These are phyloP conservation scores for Lathyrus oleraceus DNA, from an alignment of 306 rosid genomes.

Conservation along the genomic window DNA sequence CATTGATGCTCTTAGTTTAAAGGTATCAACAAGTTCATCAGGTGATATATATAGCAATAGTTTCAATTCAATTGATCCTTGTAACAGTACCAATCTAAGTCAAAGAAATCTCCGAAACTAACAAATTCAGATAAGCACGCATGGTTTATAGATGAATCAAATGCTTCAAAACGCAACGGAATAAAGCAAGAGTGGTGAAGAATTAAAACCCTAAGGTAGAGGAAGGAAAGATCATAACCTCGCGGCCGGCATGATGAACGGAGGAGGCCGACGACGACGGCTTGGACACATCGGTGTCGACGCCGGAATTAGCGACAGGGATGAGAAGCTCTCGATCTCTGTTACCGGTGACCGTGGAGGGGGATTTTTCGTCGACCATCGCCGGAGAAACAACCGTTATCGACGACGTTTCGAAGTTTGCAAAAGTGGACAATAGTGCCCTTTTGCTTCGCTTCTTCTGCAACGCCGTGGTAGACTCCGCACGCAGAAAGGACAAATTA, in stretches of 20 bases:
- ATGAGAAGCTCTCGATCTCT: constrained; percentile 93
- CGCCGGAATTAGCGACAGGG: constrained; percentile 63
- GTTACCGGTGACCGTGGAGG: constrained; percentile 51
- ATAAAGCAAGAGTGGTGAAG: neutral
- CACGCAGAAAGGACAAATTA: neutral
- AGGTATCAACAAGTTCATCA: constrained; percentile 16
- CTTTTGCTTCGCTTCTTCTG: constrained; percentile 23
- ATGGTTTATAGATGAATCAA: neutral
- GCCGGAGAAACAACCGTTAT: constrained; percentile 1
- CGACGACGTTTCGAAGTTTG: constrained; percentile 45
- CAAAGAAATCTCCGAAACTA: neutral
- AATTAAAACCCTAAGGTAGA: constrained; percentile 37
- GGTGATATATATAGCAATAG: neutral
- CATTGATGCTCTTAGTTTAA: neutral
- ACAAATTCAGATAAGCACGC: constrained; percentile 10
- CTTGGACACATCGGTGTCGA: constrained; percentile 53
- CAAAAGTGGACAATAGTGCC: neutral
- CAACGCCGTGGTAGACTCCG: constrained; percentile 17
- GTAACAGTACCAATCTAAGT: constrained; percentile 27
- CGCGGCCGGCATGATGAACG: constrained; percentile 68
- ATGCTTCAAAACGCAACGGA: neutral
- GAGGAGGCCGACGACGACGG: constrained; percentile 60
- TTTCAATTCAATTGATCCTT: constrained; percentile 9
- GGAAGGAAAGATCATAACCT: constrained; percentile 46
- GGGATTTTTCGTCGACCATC: constrained; percentile 76